Evolutionary conservation across 2,329 filamentous ascomycete species (phyloP).

Genomic region (Monosporascus sp.): DNA sequence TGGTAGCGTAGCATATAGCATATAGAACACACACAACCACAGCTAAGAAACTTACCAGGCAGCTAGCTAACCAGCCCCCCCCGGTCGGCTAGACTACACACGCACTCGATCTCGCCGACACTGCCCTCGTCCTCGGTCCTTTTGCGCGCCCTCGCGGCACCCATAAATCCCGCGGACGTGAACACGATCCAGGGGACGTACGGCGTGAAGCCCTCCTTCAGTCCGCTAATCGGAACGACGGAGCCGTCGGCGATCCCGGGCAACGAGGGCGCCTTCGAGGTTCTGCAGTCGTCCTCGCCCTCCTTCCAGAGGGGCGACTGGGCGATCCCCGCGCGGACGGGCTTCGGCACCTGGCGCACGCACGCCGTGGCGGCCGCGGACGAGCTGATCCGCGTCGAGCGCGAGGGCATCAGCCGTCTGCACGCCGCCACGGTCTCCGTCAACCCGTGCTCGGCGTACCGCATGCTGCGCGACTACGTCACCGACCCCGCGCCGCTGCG

Average conservation of each 20-base stretch:
- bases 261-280: constrained; percentile 92
- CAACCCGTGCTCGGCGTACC: constrained; percentile 91
- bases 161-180: constrained; percentile 95
- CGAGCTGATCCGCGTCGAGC: constrained; percentile 36
- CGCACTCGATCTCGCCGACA: constrained; percentile 70
- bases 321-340: constrained; percentile 80
- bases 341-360: constrained; percentile 92
- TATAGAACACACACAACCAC: too few species aligned
- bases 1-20: too few species aligned
- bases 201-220: constrained; percentile 76
- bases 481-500: constrained; percentile 38
- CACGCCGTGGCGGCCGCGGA: constrained; percentile 64
- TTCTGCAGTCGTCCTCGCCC: constrained; percentile 61
- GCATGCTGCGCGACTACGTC: constrained; percentile 81
- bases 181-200: constrained; percentile 98
- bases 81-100: constrained; percentile 55
- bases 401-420: constrained; percentile 62
- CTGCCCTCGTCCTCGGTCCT: constrained; percentile 63
- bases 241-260: constrained; percentile 73
- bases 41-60: too few species aligned
- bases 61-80: too few species aligned
- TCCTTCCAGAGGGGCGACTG: constrained; percentile 73
- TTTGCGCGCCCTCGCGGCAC: constrained; percentile 80
- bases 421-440: constrained; percentile 87
- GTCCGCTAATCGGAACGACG: constrained; percentile 67